Evolutionary conservation across 1,284 basidiomycete species (phyloP).

Genomic region (Puccinia novopanici): DNA sequence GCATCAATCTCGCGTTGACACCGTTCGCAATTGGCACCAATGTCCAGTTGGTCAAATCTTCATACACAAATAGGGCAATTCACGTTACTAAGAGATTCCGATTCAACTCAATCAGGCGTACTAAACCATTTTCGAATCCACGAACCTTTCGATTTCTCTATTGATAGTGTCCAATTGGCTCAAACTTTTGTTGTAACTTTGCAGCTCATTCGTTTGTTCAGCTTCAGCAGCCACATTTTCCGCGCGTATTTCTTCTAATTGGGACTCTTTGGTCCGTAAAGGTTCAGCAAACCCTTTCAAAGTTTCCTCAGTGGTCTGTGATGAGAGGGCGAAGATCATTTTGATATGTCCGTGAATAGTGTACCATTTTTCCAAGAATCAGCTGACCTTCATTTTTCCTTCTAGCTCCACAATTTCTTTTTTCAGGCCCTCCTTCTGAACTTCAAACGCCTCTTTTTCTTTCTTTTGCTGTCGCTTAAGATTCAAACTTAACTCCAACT

Average conservation of each 20-base stretch:
- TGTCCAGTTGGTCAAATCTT: slow-evolving; percentile 34
- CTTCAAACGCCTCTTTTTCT: slow-evolving; percentile 30
- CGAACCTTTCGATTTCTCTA: slow-evolving; percentile 69
- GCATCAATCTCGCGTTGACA: slow-evolving; percentile 28
- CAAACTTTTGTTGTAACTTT: slow-evolving; percentile 69
- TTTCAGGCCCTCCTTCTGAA: slow-evolving; percentile 36
- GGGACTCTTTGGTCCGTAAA: slow-evolving; percentile 69
- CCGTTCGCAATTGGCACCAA: slow-evolving; percentile 16
- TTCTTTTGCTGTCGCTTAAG: slow-evolving; percentile 38
- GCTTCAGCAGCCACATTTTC: slow-evolving; percentile 65
- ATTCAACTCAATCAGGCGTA: neutral
- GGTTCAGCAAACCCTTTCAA: slow-evolving; percentile 70
- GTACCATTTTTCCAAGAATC: neutral
- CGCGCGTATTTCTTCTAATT: slow-evolving; percentile 65
- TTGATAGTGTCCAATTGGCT: slow-evolving; percentile 69
- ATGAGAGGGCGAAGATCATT: neutral
- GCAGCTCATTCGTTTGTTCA: slow-evolving; percentile 65
- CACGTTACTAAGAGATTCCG: neutral
- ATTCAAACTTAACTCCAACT: slow-evolving; percentile 40
- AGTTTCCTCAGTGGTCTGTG: slow-evolving; percentile 69
- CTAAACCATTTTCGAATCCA: slow-evolving; percentile 26
- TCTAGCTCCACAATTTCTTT: slow-evolving; percentile 32
- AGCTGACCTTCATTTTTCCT: slow-evolving; percentile 32
- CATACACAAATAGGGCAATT: slow-evolving; percentile 25
- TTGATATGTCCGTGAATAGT: neutral